Conservation (phyloP, 495 filamentous ascomycete genomes). For the Cairneyella variabilis region DNA sequence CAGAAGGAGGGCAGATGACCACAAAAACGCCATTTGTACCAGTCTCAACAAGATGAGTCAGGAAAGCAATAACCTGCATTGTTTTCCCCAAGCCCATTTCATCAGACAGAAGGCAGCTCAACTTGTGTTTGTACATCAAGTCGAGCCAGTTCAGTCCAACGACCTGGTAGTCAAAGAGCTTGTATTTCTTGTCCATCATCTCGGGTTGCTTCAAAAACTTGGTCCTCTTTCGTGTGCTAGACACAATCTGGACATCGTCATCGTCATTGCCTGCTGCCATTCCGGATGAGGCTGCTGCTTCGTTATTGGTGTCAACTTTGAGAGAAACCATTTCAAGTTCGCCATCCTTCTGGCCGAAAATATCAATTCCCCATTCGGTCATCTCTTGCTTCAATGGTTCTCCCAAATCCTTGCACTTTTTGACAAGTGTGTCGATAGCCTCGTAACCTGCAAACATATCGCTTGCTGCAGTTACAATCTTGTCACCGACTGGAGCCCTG, state of each 20-base stretch:
- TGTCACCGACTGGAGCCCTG: conserved; percentile 55
- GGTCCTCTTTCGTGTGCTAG: conserved; percentile 30
- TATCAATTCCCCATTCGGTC: conserved; percentile 73
- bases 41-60: conserved; percentile 72
- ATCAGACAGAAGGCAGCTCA: conserved; percentile 89
- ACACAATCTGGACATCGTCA: conserved; percentile 34
- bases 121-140: conserved; percentile 68
- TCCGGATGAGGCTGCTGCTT: too few species aligned
- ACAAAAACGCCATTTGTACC: conserved; percentile 73
- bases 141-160: conserved; percentile 93
- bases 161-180: conserved; percentile 88
- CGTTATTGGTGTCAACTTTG: conserved; percentile 47
- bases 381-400: conserved; percentile 65
- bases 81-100: conserved; percentile 99
- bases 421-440: conserved; percentile 76
- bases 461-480: conserved; percentile 65
- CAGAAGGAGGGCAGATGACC: conserved; percentile 86
- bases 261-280: conserved; percentile 48
- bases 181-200: conserved; percentile 64
- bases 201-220: conserved; percentile 65
- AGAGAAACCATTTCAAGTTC: conserved; percentile 67
- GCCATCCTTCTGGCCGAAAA: conserved; percentile 58
- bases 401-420: conserved; percentile 65
- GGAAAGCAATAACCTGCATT: conserved; percentile 90
- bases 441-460: conserved; percentile 69